Conservation (phyloP, 2,329 filamentous ascomycete species). For the Pseudocercospora fuligena region DNA sequence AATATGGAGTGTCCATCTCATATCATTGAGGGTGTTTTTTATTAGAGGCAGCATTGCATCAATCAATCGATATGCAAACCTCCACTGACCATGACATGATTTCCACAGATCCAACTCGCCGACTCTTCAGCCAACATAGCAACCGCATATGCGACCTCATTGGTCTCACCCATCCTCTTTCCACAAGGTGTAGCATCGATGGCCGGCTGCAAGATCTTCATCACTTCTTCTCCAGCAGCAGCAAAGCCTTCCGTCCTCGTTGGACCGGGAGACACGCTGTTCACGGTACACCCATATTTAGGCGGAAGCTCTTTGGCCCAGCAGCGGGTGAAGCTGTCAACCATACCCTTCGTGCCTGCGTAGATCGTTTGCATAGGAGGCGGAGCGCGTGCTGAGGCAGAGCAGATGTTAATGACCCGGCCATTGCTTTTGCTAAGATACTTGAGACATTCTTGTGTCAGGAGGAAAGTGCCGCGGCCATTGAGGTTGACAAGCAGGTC, state of each 20-base stretch:
- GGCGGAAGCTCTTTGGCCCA: conserved; percentile 62
- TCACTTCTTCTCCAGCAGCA: background rate
- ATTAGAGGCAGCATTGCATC: background rate
- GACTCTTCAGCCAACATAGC: conserved; percentile 33
- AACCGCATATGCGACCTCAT: conserved; percentile 47
- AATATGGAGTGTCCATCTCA: too few relatives aligned
- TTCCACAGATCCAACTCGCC: background rate
- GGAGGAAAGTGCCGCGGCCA: conserved; percentile 58
- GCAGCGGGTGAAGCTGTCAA: conserved; percentile 63
- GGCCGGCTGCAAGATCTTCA: background rate
- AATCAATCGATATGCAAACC: background rate
- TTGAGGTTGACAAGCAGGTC: conserved; percentile 61
- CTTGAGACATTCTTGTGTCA: conserved; percentile 52
- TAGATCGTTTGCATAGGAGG: conserved; percentile 56
- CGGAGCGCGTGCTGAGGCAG: conserved; percentile 55
- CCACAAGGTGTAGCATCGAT: background rate
- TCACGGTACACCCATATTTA: conserved; percentile 61
- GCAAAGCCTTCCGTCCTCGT: conserved; percentile 54
- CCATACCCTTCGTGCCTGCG: conserved; percentile 61
- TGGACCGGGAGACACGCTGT: conserved; percentile 62
- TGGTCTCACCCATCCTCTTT: background rate
- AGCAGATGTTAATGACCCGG: conserved; percentile 64
- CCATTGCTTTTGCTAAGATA: conserved; percentile 47
- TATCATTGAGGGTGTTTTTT: background rate
- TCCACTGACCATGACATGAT: background rate